Conservation (phyloP, 768 basidiomycete genomes). For the Termitomyces sp. region DNA sequence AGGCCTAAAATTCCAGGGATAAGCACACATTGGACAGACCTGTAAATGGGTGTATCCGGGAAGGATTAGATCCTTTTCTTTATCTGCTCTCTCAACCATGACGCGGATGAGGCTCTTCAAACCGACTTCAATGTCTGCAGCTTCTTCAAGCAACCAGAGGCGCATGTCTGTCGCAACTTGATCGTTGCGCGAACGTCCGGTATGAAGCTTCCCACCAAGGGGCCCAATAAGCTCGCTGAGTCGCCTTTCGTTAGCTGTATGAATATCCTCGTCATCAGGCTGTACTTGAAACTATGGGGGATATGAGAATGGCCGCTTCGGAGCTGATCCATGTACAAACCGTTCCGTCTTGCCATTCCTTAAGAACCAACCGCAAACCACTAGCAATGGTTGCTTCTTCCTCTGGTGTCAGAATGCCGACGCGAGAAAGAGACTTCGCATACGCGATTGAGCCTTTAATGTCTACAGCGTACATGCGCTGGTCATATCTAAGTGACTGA, state of each 20-base stretch:
- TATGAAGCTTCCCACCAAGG: constrained; percentile 94
- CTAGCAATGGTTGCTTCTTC: constrained; percentile 72
- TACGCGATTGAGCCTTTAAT: constrained; percentile 95
- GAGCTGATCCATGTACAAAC: constrained; percentile 38
- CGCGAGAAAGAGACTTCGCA: constrained; percentile 78
- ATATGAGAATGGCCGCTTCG: not conserved
- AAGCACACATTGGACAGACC: constrained; percentile 37
- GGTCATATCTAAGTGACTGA: constrained; percentile 92
- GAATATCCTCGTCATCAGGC: constrained; percentile 97
- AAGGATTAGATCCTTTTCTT: constrained; percentile 85
- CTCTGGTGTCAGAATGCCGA: constrained; percentile 74
- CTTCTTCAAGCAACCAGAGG: constrained; percentile 87
- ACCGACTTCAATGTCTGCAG: constrained; percentile 58
- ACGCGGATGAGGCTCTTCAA: constrained; percentile 81
- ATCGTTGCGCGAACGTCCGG: constrained; percentile 95
- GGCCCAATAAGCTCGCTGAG: constrained; percentile 91
- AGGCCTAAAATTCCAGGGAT: not conserved
- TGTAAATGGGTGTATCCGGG: constrained; percentile 99
- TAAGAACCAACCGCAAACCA: constrained; percentile 71
- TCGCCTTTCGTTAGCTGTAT: constrained; percentile 96
- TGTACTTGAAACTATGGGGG: constrained; percentile 62
- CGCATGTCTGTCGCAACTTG: constrained; percentile 99
- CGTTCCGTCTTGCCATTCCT: constrained; percentile 81
- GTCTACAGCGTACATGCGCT: constrained; percentile 90
- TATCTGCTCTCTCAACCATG: constrained; percentile 89